Evolutionary conservation across 1,284 basidiomycete genomes (phyloP).

Genomic region (Cryptococcus jaspeensis): DNA sequence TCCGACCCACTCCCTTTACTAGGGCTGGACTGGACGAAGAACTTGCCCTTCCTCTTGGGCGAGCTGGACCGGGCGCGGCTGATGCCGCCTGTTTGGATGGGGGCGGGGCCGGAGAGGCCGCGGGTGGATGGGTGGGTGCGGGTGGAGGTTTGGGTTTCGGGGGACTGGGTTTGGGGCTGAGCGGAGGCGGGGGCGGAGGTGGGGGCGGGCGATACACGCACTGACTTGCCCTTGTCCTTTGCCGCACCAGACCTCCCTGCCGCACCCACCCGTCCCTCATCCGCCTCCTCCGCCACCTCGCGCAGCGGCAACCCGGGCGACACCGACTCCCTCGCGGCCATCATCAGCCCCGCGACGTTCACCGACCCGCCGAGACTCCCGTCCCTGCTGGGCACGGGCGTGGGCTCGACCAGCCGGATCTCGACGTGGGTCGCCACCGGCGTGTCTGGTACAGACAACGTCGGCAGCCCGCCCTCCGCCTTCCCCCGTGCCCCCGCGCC

Average conservation of each 20-base stretch:
- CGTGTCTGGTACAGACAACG: slow-evolving; percentile 34
- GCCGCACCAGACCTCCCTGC: too few relatives aligned
- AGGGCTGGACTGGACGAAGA: slow-evolving; percentile 35
- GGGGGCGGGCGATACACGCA: too few relatives aligned
- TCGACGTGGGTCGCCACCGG: slow-evolving; percentile 37
- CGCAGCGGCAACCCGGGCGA: too few relatives aligned
- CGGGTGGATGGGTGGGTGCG: background rate
- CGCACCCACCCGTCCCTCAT: too few relatives aligned
- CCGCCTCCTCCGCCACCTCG: slow-evolving; percentile 25
- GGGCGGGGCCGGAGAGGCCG: background rate
- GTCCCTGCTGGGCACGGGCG: slow-evolving; percentile 44
- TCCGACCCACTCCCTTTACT: slow-evolving; percentile 39
- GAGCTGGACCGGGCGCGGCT: slow-evolving; percentile 2
- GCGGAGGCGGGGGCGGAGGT: too few relatives aligned
- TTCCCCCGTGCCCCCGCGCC: too few relatives aligned
- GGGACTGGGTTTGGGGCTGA: background rate
- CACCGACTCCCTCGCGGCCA: too few relatives aligned
- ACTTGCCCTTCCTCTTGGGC: slow-evolving; percentile 26
- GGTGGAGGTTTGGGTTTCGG: background rate
- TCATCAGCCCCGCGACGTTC: slow-evolving; percentile 17
- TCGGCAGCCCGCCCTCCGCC: slow-evolving; percentile 2
- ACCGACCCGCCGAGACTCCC: slow-evolving; percentile 41
- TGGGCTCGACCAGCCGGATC: slow-evolving; percentile 47
- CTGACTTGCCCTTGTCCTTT: too few relatives aligned
- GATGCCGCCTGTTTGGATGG: background rate